phyloP scores from a whole-genome alignment of 768 basidiomycete species.

The Lyophyllum semitale region DNA sequence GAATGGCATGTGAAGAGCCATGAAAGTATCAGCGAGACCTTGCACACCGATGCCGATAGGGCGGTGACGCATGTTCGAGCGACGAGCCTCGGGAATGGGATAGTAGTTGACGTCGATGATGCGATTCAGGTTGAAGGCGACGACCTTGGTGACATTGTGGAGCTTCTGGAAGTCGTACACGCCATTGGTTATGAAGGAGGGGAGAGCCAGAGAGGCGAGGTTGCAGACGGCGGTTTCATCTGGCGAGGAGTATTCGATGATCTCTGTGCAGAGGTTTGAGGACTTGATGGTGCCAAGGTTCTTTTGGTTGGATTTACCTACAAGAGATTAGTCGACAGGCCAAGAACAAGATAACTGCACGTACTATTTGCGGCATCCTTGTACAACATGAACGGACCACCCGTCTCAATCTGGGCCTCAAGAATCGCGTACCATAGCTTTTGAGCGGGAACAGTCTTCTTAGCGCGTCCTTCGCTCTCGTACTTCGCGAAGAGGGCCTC shows the following conservation, averaged over 20 bases:
- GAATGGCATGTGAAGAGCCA: conserved; percentile 95
- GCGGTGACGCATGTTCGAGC: conserved; percentile 95
- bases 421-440: conserved; percentile 98
- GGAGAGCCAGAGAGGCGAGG: conserved; percentile 94
- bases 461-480: conserved; percentile 86
- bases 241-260: conserved; percentile 96
- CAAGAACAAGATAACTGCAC: conserved; percentile 19
- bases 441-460: conserved; percentile 87
- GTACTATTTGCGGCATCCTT: conserved; percentile 93
- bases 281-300: conserved; percentile 99
- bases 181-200: conserved; percentile 82
- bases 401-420: conserved; percentile 97
- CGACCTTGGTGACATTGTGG: conserved; percentile 92
- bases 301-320: conserved; percentile 97
- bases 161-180: conserved; percentile 93
- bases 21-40: conserved; percentile 97
- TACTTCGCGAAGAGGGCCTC: conserved; percentile 84
- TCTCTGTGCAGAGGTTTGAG: conserved; percentile 98
- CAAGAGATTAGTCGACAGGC: background rate
- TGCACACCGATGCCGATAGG: conserved; percentile 98
- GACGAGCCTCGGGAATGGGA: conserved; percentile 87
- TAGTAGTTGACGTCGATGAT: conserved; percentile 97
- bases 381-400: conserved; percentile 99
- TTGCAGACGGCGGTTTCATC: conserved; percentile 99
- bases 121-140: conserved; percentile 89